Evolutionary conservation across 2,329 filamentous ascomycete species (phyloP).

Genomic region (Fusarium protoensiforme): DNA sequence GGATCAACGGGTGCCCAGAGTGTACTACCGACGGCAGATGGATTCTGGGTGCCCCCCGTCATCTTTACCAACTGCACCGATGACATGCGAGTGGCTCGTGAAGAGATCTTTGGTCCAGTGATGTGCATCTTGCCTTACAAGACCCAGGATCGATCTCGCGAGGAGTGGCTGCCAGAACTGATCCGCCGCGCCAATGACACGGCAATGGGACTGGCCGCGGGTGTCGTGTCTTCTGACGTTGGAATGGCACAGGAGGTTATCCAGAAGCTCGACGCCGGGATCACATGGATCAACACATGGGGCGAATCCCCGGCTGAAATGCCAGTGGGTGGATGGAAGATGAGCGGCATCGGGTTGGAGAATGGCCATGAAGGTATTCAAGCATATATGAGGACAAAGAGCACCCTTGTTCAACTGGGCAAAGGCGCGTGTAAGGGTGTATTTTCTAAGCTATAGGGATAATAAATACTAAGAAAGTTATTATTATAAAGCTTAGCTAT

Average conservation of each 20-base stretch:
- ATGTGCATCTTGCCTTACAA: constrained; percentile 83
- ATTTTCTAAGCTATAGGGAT: constrained; percentile 73
- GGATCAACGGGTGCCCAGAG: constrained; percentile 68
- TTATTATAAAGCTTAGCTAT: no score
- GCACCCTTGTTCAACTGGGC: constrained; percentile 85
- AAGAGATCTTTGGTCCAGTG: constrained; percentile 92
- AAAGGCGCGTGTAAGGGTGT: constrained; percentile 70
- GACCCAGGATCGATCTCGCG: constrained; percentile 48
- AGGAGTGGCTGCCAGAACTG: constrained; percentile 70
- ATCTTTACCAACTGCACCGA: constrained; percentile 90
- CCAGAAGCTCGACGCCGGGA: constrained; percentile 79
- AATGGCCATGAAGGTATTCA: constrained; percentile 84
- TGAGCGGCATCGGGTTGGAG: constrained; percentile 88
- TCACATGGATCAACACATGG: constrained; percentile 95
- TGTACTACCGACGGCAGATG: constrained; percentile 63
- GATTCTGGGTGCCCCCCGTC: constrained; percentile 88
- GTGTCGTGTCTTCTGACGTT: constrained; percentile 83
- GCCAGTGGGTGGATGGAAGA: constrained; percentile 93
- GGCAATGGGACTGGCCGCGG: constrained; percentile 81
- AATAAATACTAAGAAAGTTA: not conserved
- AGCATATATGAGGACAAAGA: constrained; percentile 88
- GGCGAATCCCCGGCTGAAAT: constrained; percentile 93
- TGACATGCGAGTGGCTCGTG: constrained; percentile 79
- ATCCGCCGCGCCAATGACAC: constrained; percentile 81
- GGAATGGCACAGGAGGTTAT: constrained; percentile 79